These are phyloP conservation scores for Exophiala calicioides DNA, from an alignment of 2,329 filamentous ascomycete species.

Conservation along the genomic window DNA sequence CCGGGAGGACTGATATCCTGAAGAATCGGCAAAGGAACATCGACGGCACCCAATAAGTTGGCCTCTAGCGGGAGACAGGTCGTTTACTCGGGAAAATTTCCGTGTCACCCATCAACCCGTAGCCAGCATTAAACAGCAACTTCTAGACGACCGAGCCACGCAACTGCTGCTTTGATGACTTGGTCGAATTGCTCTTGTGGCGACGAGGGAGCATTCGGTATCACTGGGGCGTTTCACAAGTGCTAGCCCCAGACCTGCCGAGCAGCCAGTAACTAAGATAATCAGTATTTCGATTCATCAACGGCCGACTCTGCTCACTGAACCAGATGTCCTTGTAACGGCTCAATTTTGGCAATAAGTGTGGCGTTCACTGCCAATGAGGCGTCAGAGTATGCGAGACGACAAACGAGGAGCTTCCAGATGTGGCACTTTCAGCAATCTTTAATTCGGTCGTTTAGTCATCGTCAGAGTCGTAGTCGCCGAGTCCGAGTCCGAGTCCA, in stretches of 20 bases:
- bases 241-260: constrained; percentile 5
- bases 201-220: constrained; percentile 2
- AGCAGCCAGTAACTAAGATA: constrained; percentile 9
- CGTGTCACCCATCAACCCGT: constrained; percentile 8
- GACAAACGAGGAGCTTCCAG: constrained; percentile 1
- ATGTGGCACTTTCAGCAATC: neutral
- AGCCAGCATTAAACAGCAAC: neutral
- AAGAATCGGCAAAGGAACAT: constrained; percentile 40
- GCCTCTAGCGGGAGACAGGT: no score
- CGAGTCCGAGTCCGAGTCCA: constrained; percentile 24
- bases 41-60: constrained; percentile 60
- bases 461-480: constrained; percentile 30
- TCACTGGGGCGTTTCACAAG: constrained; percentile 8
- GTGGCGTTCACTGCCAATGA: neutral
- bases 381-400: constrained; percentile 4
- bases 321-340: constrained; percentile 8
- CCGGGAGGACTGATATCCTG: constrained; percentile 27
- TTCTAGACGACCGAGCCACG: neutral
- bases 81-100: constrained; percentile 9
- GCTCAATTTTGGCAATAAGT: neutral
- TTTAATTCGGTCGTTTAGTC: constrained; percentile 22
- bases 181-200: neutral
- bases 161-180: neutral
- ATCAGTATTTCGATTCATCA: neutral
- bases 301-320: constrained; percentile 1